Conservation (phyloP, 768 basidiomycete species). For the Hygrocybe punicea region DNA sequence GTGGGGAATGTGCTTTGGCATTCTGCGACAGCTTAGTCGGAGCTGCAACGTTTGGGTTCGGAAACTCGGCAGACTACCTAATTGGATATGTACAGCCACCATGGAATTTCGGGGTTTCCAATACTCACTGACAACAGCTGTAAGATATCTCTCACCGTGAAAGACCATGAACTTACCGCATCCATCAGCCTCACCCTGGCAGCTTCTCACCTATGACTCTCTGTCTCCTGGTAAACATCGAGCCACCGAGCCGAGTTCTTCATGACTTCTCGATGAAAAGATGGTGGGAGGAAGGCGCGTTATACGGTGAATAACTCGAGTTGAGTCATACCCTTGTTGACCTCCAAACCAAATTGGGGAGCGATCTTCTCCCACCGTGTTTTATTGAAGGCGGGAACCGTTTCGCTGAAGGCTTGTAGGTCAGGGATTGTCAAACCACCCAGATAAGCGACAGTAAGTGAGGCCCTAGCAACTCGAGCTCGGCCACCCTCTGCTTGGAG, state of each 20-base stretch:
- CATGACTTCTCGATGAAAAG: background rate
- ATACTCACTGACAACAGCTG: too few species aligned
- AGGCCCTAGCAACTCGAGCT: slow-evolving; percentile 4
- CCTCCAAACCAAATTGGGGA: background rate
- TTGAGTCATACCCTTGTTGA: background rate
- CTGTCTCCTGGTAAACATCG: background rate
- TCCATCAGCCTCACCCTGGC: background rate
- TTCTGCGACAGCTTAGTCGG: too few species aligned
- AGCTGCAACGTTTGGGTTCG: too few species aligned
- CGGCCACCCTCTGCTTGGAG: slow-evolving; percentile 5
- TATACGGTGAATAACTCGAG: background rate
- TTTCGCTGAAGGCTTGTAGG: slow-evolving; percentile 2
- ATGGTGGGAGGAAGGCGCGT: background rate
- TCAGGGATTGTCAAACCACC: slow-evolving; percentile 5
- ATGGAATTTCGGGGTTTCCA: too few species aligned
- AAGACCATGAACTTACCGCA: background rate
- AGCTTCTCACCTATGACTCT: background rate
- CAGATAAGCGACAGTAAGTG: slow-evolving; percentile 1
- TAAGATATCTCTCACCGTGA: slow-evolving; percentile 5
- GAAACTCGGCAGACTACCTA: too few species aligned
- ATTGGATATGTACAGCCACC: too few species aligned
- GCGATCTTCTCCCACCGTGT: background rate
- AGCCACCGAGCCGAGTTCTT: background rate
- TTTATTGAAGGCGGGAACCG: slow-evolving; percentile 6
- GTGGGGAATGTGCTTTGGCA: too few species aligned